Conservation (phyloP, 495 filamentous ascomycete genomes). For the Lophium mytilinum region DNA sequence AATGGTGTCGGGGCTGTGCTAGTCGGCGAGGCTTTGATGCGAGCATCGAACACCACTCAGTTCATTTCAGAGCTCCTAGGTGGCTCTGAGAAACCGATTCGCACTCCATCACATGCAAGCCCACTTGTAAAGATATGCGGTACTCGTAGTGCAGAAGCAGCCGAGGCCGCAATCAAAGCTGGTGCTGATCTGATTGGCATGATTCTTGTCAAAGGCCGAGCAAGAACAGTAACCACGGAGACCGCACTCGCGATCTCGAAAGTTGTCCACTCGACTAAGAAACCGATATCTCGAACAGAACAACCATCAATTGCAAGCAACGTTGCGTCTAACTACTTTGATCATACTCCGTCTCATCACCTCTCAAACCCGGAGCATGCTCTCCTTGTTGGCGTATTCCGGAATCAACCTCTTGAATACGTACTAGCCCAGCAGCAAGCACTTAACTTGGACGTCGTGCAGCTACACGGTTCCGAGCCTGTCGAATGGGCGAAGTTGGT, state of each 20-base stretch:
- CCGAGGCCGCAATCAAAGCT: constrained; percentile 69
- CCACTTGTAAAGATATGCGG: constrained; percentile 91
- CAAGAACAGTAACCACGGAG: constrained; percentile 67
- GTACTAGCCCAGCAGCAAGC: constrained; percentile 65
- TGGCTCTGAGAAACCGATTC: constrained; percentile 30
- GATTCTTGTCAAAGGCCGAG: constrained; percentile 75
- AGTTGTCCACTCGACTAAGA: constrained; percentile 54
- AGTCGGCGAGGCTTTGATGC: constrained; percentile 94
- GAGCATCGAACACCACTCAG: constrained; percentile 63
- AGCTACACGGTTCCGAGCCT: constrained; percentile 86
- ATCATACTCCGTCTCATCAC: constrained; percentile 42
- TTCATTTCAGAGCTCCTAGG: constrained; percentile 81
- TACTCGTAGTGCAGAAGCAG: constrained; percentile 77
- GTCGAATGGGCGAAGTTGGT: constrained; percentile 83
- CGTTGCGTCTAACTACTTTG: constrained; percentile 53
- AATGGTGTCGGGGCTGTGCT: constrained; percentile 89
- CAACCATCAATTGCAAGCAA: not conserved
- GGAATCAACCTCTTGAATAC: constrained; percentile 77
- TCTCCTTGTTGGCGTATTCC: constrained; percentile 88
- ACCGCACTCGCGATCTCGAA: constrained; percentile 72
- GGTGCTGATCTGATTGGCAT: constrained; percentile 92
- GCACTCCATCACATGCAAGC: constrained; percentile 17
- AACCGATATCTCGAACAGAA: constrained; percentile 3
- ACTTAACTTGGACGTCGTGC: constrained; percentile 79
- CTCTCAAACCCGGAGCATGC: constrained; percentile 54